These are phyloP conservation scores for Shiraia bambusicola DNA, from an alignment of 2,329 filamentous ascomycete genomes.

Conservation along the genomic window DNA sequence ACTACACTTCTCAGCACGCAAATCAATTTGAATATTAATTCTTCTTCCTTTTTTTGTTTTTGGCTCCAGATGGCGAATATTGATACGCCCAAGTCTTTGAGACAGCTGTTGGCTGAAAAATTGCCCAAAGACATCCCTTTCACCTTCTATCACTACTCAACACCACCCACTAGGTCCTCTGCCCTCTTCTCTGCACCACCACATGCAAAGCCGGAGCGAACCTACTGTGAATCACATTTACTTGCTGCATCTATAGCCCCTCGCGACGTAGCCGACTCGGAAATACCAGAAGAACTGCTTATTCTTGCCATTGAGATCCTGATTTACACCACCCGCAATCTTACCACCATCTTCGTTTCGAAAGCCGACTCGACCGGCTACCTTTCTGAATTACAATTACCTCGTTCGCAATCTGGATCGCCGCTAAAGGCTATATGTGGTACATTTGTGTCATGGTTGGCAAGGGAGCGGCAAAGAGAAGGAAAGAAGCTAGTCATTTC, in stretches of 20 bases:
- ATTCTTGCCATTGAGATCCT: conserved; percentile 84
- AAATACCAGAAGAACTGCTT: conserved; percentile 57
- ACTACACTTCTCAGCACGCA: conserved; percentile 10
- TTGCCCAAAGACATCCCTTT: conserved; percentile 60
- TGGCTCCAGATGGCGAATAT: conserved; percentile 29
- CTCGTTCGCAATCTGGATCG: conserved; percentile 54
- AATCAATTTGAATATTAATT: background rate
- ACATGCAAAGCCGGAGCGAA: conserved; percentile 69
- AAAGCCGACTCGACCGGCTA: conserved; percentile 97
- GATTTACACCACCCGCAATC: conserved; percentile 75
- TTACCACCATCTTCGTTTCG: conserved; percentile 89
- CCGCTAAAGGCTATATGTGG: conserved; percentile 74
- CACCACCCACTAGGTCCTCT: conserved; percentile 71
- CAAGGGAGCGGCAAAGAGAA: conserved; percentile 64
- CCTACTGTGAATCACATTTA: conserved; percentile 85
- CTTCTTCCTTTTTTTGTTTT: conserved; percentile 6
- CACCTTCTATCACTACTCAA: conserved; percentile 82
- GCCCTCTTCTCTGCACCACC: conserved; percentile 80
- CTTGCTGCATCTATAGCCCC: conserved; percentile 57
- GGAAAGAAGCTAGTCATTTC: conserved; percentile 75
- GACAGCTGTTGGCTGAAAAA: conserved; percentile 53
- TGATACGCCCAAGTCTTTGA: conserved; percentile 27
- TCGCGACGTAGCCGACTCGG: conserved; percentile 27
- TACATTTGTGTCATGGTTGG: conserved; percentile 74
- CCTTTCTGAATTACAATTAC: conserved; percentile 65